A percentile compares a stretch with the other conserved stretches of the same genome.
Evolutionary conservation across 2,329 filamentous ascomycete species (phyloP).

Genomic region (Penicillium sp.): DNA sequence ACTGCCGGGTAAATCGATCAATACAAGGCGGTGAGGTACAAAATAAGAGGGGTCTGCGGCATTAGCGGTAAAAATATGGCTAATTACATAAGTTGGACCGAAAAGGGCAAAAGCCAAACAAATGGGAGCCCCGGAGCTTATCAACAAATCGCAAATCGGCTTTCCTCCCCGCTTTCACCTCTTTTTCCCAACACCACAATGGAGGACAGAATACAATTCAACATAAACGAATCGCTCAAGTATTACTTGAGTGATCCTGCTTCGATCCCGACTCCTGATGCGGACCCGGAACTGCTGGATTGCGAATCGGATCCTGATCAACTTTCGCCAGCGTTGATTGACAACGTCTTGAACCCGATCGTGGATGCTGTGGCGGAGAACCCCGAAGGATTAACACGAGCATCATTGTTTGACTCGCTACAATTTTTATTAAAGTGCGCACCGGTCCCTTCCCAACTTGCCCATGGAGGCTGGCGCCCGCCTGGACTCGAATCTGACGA

Average conservation of each 20-base stretch:
- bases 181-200: slow-evolving; percentile 48
- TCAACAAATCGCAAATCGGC: slow-evolving; percentile 19
- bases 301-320: slow-evolving; percentile 89
- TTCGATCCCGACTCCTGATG: slow-evolving; percentile 79
- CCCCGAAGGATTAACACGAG: slow-evolving; percentile 79
- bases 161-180: slow-evolving; percentile 17
- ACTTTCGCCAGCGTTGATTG: slow-evolving; percentile 74
- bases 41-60: not conserved
- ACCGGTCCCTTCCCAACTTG: slow-evolving; percentile 49
- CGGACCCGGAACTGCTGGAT: slow-evolving; percentile 76
- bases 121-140: slow-evolving; percentile 16
- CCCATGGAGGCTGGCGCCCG: slow-evolving; percentile 30
- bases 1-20: not conserved
- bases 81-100: slow-evolving; percentile 8
- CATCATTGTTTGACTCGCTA: slow-evolving; percentile 81
- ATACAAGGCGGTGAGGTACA: slow-evolving; percentile 8
- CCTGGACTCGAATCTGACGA: slow-evolving; percentile 57
- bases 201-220: slow-evolving; percentile 69
- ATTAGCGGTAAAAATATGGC: not conserved
- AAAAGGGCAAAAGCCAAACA: slow-evolving; percentile 32
- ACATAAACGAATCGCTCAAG: slow-evolving; percentile 95
- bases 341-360: slow-evolving; percentile 83
- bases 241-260: slow-evolving; percentile 92
- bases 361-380: slow-evolving; percentile 89
- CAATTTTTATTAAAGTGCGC: slow-evolving; percentile 96